Evolutionary conservation across 2,329 filamentous ascomycete species (phyloP).

Genomic region (Neonectria neomacrospora): DNA sequence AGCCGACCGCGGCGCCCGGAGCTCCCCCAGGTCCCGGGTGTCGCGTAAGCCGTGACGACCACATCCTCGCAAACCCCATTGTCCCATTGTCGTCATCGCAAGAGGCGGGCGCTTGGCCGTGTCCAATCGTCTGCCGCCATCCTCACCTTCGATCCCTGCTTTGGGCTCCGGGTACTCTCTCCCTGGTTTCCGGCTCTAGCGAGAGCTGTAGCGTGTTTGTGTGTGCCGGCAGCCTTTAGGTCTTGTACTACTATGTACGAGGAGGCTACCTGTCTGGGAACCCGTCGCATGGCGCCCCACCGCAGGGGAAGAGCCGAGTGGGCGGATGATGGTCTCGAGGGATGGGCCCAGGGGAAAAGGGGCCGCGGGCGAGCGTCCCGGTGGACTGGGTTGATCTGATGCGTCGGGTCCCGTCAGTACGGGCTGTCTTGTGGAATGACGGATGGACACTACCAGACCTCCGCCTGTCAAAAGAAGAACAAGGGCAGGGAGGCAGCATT

Average conservation of each 20-base stretch:
- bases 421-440: slow-evolving; percentile 37
- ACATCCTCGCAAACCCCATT: slow-evolving; percentile 29
- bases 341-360: slow-evolving; percentile 45
- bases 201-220: slow-evolving; percentile 32
- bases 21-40: slow-evolving; percentile 25
- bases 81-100: slow-evolving; percentile 44
- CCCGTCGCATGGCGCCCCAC: slow-evolving; percentile 46
- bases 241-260: slow-evolving; percentile 42
- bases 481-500: slow-evolving; percentile 7
- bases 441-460: slow-evolving; percentile 30
- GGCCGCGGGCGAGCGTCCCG: slow-evolving; percentile 45
- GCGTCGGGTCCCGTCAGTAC: slow-evolving; percentile 42
- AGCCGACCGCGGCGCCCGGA: slow-evolving; percentile 18
- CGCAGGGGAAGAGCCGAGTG: slow-evolving; percentile 45
- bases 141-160: slow-evolving; percentile 32
- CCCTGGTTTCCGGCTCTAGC: slow-evolving; percentile 43
- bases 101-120: slow-evolving; percentile 31
- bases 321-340: slow-evolving; percentile 28
- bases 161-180: slow-evolving; percentile 34
- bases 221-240: slow-evolving; percentile 39
- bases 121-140: slow-evolving; percentile 35
- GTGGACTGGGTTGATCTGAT: slow-evolving; percentile 48
- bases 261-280: slow-evolving; percentile 37
- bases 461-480: slow-evolving; percentile 21
- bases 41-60: slow-evolving; percentile 40